Conservation (phyloP, 805 yeast genomes). For the Candida easanensis region DNA sequence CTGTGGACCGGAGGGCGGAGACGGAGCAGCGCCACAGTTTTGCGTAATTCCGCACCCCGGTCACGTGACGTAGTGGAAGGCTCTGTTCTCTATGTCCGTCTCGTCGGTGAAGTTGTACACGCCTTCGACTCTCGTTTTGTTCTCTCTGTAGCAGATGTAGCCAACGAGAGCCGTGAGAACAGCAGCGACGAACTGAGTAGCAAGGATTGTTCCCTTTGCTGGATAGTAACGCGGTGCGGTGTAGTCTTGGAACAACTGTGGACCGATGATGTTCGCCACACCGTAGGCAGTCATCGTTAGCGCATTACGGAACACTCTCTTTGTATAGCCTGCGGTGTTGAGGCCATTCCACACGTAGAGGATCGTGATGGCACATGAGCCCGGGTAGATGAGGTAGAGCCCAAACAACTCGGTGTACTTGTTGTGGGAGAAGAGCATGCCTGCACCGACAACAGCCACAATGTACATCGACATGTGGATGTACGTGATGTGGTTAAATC, state of each 20-base stretch:
- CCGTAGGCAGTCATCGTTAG: constrained; percentile 53
- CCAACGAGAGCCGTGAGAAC: constrained; percentile 41
- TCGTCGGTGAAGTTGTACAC: constrained; percentile 29
- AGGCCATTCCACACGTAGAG: constrained; percentile 56
- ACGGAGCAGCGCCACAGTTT: constrained; percentile 5
- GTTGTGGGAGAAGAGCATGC: constrained; percentile 38
- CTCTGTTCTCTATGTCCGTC: constrained; percentile 48
- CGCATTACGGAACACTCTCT: constrained; percentile 48
- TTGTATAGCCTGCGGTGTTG: constrained; percentile 59
- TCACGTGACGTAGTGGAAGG: constrained; percentile 40
- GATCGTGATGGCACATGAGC: constrained; percentile 53
- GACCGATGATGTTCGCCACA: constrained; percentile 55
- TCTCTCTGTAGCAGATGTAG: constrained; percentile 42
- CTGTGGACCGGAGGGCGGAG: too few relatives aligned
- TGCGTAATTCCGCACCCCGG: not conserved
- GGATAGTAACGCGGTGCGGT: constrained; percentile 51
- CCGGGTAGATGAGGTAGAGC: constrained; percentile 47
- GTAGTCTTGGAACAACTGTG: constrained; percentile 51
- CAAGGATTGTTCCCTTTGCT: constrained; percentile 55
- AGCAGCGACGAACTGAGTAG: constrained; percentile 44
- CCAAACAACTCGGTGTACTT: constrained; percentile 45
- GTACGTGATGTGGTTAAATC: constrained; percentile 32
- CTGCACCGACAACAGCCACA: constrained; percentile 49
- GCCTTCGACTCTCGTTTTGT: constrained; percentile 35
- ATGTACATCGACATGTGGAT: constrained; percentile 37